Base-by-base conservation (phyloP, 2,329 filamentous ascomycete genomes). In the Cladosporium sp. region DNA sequence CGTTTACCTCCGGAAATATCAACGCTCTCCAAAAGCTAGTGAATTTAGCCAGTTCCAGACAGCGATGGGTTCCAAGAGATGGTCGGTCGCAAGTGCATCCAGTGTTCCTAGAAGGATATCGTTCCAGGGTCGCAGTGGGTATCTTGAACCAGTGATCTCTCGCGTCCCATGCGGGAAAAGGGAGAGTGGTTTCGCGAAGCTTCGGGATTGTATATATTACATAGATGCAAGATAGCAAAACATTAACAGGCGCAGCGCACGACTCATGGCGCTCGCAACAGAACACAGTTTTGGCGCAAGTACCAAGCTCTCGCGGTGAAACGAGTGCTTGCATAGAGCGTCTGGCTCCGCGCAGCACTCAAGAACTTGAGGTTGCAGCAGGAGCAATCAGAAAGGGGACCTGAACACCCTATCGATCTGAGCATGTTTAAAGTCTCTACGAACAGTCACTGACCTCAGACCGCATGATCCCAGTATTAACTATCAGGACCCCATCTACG, bases 401-500 rank as follows among this genome's bases (percentile, higher is more conserved):
- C 64, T 61, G 59, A 65, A 28, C 62, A 62, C 65, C 62, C 62
- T 36, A 61, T 63, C 64, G 62, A 61, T 65, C 66, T 67, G 69
- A 70, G 68, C 68, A 65, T 68, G 60, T 68, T 72, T 68, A 68
- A 70, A 69, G 68, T 63, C 64, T 67, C 65, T 44, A 60, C 59
- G 63, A 62, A 62, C 64, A 68, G 65, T 66, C 62, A 59, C 62
- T 60, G 59, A 58, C 49, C 58, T 50, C 55, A 55, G 34, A 45
- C 48, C 64, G 65, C 49, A 55, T 64, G 58, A 66, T 65, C 67
- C 61, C 60, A 59, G 65, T 62, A 64, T 62, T 70, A 70, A 76
- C 74, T 74, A 75, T 39, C 54, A 50, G 75, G 72, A 73, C 62
- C 61, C 44, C 66, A 63, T 62, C 71, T 71, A 68, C 69, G 64